phyloP scores from a whole-genome alignment of 2,329 filamentous ascomycete species.

The Verruconis gallopava region DNA sequence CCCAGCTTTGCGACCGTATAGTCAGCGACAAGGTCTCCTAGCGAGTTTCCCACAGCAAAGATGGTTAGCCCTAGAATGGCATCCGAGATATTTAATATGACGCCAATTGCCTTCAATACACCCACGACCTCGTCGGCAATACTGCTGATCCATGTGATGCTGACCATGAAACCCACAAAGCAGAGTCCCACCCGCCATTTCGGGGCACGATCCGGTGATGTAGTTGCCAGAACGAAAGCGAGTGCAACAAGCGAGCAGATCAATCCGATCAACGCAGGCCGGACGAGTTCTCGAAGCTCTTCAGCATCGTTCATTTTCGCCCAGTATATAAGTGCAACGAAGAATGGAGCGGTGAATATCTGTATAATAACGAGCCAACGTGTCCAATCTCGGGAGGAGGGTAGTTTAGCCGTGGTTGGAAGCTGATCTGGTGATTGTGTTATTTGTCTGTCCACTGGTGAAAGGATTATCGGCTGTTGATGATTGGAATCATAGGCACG shows the following conservation, averaged over 20 bases:
- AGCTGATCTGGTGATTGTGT: constrained; percentile 25
- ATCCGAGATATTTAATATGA: constrained; percentile 86
- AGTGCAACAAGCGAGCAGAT: constrained; percentile 52
- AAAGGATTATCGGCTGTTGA: constrained; percentile 16
- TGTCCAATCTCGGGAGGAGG: constrained; percentile 55
- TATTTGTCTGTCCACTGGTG: constrained; percentile 21
- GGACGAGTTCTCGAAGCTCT: constrained; percentile 46
- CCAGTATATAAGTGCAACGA: constrained; percentile 66
- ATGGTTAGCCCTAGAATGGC: constrained; percentile 89
- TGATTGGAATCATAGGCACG: constrained; percentile 15
- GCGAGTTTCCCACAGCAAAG: constrained; percentile 89
- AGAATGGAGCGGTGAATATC: constrained; percentile 73
- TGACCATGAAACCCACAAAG: constrained; percentile 79
- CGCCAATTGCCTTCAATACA: constrained; percentile 81
- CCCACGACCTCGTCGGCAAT: constrained; percentile 94
- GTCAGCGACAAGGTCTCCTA: constrained; percentile 88
- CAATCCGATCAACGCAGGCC: constrained; percentile 29
- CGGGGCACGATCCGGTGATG: constrained; percentile 52
- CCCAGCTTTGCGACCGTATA: constrained; percentile 88
- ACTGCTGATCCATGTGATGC: constrained; percentile 91
- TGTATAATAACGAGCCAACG: constrained; percentile 82
- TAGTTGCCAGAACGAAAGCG: constrained; percentile 52
- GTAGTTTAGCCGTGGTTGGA: constrained; percentile 12
- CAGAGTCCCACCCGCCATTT: constrained; percentile 68
- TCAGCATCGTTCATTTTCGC: constrained; percentile 48